phyloP scores from a whole-genome alignment of 352 stramenopile genomes.

The Pythium grandisporangium region DNA sequence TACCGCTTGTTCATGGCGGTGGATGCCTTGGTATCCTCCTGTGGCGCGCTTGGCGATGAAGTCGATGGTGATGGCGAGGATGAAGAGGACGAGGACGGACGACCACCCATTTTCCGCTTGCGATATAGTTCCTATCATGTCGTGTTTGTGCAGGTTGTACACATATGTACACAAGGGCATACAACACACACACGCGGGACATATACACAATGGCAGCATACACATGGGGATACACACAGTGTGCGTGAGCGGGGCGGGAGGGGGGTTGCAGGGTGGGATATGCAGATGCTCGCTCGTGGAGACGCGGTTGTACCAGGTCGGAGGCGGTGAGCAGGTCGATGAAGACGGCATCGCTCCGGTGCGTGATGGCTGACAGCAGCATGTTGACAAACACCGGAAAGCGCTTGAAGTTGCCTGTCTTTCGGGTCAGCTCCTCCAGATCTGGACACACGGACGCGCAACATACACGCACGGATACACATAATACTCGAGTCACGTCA shows the following conservation, averaged over 20 bases:
- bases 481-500: too few relatives aligned
- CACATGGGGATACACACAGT: slow-evolving; percentile 12
- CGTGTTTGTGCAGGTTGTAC: too few relatives aligned
- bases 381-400: slow-evolving; percentile 92
- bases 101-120: slow-evolving; percentile 51
- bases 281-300: too few relatives aligned
- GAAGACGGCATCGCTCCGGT: slow-evolving; percentile 79
- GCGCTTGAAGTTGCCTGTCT: slow-evolving; percentile 92
- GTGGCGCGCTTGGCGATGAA: slow-evolving; percentile 9
- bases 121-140: slow-evolving; percentile 68
- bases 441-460: too few relatives aligned
- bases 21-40: neutral
- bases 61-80: slow-evolving; percentile 1
- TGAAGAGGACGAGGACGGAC: neutral
- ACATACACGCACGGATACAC: too few relatives aligned
- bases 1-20: slow-evolving; percentile 75
- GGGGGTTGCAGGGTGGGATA: too few relatives aligned
- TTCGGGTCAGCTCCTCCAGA: slow-evolving; percentile 88
- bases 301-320: too few relatives aligned
- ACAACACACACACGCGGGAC: neutral
- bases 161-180: too few relatives aligned
- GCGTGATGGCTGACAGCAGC: slow-evolving; percentile 73
- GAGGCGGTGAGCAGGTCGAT: slow-evolving; percentile 87
- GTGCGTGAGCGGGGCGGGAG: too few relatives aligned
- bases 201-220: neutral